Conservation (phyloP, 108 stramenopile species). For the Skeletonema costatum region DNA sequence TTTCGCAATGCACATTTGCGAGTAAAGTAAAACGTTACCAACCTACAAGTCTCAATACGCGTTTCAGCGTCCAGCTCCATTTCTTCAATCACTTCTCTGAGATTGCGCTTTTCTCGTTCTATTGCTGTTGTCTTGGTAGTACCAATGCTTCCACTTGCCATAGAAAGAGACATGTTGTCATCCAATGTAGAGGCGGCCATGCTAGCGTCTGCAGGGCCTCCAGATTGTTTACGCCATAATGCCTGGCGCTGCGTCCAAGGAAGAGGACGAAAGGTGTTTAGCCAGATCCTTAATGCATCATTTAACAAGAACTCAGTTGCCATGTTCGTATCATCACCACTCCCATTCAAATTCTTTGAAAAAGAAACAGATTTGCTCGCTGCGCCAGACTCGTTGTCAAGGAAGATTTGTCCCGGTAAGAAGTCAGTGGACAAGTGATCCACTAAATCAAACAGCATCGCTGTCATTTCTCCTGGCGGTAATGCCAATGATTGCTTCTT, state of each 20-base stretch:
- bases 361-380: constrained; percentile 19
- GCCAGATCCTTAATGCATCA: constrained; percentile 71
- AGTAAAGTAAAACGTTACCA: constrained; percentile 84
- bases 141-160: constrained; percentile 53
- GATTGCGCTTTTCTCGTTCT: constrained; percentile 42
- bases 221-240: constrained; percentile 64
- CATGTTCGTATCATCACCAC: constrained; percentile 38
- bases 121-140: background rate
- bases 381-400: constrained; percentile 38
- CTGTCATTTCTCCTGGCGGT: constrained; percentile 79
- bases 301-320: constrained; percentile 78
- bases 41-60: constrained; percentile 74
- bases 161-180: constrained; percentile 52
- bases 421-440: constrained; percentile 49
- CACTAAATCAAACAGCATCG: constrained; percentile 77
- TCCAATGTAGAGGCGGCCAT: constrained; percentile 42
- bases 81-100: constrained; percentile 72
- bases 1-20: constrained; percentile 39
- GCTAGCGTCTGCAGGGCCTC: constrained; percentile 22
- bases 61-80: constrained; percentile 74
- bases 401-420: constrained; percentile 62
- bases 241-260: constrained; percentile 72
- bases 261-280: constrained; percentile 78
- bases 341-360: constrained; percentile 15
- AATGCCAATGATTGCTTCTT: constrained; percentile 68